Percentiles rank a stretch among this genome's conserved stretches.
phyloP scores from a whole-genome alignment of 1,284 basidiomycete genomes.

The Ceratobasidium sp. region DNA sequence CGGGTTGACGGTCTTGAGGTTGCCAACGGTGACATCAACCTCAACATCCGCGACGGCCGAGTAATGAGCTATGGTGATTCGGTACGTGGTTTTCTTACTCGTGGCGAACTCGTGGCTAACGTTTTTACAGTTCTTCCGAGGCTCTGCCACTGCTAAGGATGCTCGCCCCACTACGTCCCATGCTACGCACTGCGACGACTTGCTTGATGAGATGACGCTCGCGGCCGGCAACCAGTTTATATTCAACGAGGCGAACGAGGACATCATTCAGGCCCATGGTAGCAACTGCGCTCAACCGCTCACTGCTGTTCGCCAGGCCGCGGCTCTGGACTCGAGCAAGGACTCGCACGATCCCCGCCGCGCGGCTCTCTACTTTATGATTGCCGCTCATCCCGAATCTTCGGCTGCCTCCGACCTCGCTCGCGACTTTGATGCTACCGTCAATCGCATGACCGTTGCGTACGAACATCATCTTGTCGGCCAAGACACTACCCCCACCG shows the following conservation, averaged over 20 bases:
- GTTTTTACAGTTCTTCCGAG: constrained; percentile 72
- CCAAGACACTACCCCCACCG: constrained; percentile 58
- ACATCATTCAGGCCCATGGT: constrained; percentile 58
- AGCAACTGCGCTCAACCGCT: constrained; percentile 66
- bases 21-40: constrained; percentile 87
- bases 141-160: constrained; percentile 56
- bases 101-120: not conserved
- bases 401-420: constrained; percentile 66
- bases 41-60: constrained; percentile 82
- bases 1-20: constrained; percentile 86
- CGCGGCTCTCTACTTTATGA: constrained; percentile 81
- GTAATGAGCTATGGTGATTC: constrained; percentile 86
- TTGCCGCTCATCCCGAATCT: constrained; percentile 74
- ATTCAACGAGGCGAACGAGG: constrained; percentile 45
- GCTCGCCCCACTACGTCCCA: constrained; percentile 52
- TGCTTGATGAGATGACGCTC: constrained; percentile 24
- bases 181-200: constrained; percentile 42
- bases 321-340: constrained; percentile 50
- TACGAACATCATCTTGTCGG: constrained; percentile 67
- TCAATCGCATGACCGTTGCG: constrained; percentile 66
- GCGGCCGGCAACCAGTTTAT: constrained; percentile 36
- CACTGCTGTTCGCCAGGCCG: constrained; percentile 37
- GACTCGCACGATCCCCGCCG: constrained; percentile 62
- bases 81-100: constrained; percentile 63
- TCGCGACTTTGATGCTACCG: constrained; percentile 65